Conservation (phyloP, 2,329 filamentous ascomycete species). For the Ophiocordyceps camponoti-floridani region DNA sequence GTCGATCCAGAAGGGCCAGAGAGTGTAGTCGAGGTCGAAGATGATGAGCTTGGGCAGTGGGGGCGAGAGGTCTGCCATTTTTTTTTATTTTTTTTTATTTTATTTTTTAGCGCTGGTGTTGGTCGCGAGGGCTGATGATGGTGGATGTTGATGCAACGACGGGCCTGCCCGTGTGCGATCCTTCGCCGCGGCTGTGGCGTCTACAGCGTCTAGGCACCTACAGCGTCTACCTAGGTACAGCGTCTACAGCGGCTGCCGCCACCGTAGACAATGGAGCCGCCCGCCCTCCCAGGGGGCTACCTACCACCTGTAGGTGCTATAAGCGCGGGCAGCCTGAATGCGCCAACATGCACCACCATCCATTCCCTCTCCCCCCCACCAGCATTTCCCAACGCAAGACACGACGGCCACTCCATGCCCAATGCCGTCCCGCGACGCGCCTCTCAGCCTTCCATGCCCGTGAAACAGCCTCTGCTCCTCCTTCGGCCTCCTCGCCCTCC, state of each 20-base stretch:
- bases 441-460: not conserved
- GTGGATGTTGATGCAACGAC: too few species aligned
- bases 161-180: too few species aligned
- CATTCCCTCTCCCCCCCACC: too few species aligned
- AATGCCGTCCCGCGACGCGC: not conserved
- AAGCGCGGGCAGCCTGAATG: not conserved
- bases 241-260: not conserved
- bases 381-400: not conserved
- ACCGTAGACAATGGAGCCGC: not conserved
- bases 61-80: conserved; percentile 12
- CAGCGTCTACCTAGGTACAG: too few species aligned
- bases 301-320: too few species aligned
- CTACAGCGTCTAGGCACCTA: not conserved
- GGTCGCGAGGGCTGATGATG: not conserved
- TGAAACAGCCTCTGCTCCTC: not conserved
- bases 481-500: not conserved
- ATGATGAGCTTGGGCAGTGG: conserved; percentile 71
- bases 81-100: not conserved
- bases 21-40: conserved; percentile 93
- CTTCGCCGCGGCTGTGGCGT: not conserved
- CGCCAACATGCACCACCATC: not conserved
- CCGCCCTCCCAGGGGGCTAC: too few species aligned
- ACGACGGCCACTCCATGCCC: not conserved
- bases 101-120: not conserved
- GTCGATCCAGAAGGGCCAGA: conserved; percentile 99